Base-by-base conservation (phyloP, 352 stramenopile species). In the Bremia lactucae region DNA sequence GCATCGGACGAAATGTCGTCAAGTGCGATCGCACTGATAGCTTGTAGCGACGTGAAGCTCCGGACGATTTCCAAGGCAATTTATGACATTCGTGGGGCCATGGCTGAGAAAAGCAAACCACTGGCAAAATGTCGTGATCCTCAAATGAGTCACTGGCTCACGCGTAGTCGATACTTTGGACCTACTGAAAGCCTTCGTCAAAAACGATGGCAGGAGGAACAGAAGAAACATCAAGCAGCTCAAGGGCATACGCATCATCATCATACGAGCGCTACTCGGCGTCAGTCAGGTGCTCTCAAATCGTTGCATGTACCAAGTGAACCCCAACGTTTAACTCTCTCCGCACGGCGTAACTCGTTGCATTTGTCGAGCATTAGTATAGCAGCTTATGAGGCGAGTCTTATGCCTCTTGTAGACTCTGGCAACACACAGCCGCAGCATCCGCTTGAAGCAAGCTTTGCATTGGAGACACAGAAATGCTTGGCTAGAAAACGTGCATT, bases 111-210 rank as follows among this genome's bases (percentile, higher is more conserved):
- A 38, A 64, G 54, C 42, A 83, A 79, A 48, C 50, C 49, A 0
- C 36, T 74, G 25, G 64, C 72, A 10, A 79, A 73, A 19, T 69
- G 69, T 35, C 71, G 72, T 7, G 72, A 84, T 22, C 63, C 70
- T 13, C 45, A 66, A 37, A 56, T 73, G 40, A 59, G 44, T 36
- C 71, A 81, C 48, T 64, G 69, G 33, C 52, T 84, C 2, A 65
- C 53, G n/a, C 72, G 73, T 7, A 86, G 75, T 64, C 69, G 72
- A 22, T 88, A 88, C 55, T 80, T 85, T 47, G 76, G 76, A 0
- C 76, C 76, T 4, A 88, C 76, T 0, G 71, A 85, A 54, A 87
- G 76, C 59, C 82, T 68, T 55, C 69, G 72, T 0, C 72, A 80
- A 49, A 85, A 81, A 58, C 68, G 73, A 6, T 88, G 76, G 76